phyloP scores from a whole-genome alignment of 164 flowering plant species.

The Vitis riparia region DNA sequence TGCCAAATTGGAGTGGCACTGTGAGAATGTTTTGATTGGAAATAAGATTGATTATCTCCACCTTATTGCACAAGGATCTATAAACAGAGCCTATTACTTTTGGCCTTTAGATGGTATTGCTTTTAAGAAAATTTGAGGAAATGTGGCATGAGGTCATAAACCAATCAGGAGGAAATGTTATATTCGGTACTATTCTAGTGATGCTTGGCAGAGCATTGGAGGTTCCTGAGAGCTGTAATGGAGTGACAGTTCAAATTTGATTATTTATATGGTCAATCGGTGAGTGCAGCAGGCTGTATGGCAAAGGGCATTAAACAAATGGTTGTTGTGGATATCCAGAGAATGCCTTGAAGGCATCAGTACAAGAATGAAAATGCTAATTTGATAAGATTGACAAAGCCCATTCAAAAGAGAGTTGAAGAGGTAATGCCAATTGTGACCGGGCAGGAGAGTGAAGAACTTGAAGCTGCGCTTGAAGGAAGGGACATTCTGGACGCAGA shows the following conservation, averaged over 20 bases:
- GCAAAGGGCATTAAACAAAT: slow-evolving; percentile 60
- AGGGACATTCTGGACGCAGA: no score
- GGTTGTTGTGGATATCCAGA: slow-evolving; percentile 45
- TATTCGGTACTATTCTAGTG: slow-evolving; percentile 62
- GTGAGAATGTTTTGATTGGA: slow-evolving; percentile 70
- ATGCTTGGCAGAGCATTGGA: slow-evolving; percentile 96
- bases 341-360: slow-evolving; percentile 73
- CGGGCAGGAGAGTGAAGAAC: no score
- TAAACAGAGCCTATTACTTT: slow-evolving; percentile 62
- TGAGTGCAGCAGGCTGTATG: slow-evolving; percentile 96
- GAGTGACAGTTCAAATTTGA: slow-evolving; percentile 90
- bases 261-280: slow-evolving; percentile 89
- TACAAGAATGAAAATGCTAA: slow-evolving; percentile 62
- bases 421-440: no score
- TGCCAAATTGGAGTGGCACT: slow-evolving; percentile 64
- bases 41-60: slow-evolving; percentile 95
- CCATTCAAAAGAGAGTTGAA: slow-evolving; percentile 70
- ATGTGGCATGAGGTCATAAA: slow-evolving; percentile 52
- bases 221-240: slow-evolving; percentile 85
- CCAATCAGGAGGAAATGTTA: slow-evolving; percentile 53
- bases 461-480: no score
- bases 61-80: slow-evolving; percentile 55
- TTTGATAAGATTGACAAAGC: slow-evolving; percentile 49
- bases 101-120: slow-evolving; percentile 60
- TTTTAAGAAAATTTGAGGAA: slow-evolving; percentile 53